Evolutionary conservation across 371 early-diverging fungal species (phyloP).

Genomic region (Entomophthora muscae): DNA sequence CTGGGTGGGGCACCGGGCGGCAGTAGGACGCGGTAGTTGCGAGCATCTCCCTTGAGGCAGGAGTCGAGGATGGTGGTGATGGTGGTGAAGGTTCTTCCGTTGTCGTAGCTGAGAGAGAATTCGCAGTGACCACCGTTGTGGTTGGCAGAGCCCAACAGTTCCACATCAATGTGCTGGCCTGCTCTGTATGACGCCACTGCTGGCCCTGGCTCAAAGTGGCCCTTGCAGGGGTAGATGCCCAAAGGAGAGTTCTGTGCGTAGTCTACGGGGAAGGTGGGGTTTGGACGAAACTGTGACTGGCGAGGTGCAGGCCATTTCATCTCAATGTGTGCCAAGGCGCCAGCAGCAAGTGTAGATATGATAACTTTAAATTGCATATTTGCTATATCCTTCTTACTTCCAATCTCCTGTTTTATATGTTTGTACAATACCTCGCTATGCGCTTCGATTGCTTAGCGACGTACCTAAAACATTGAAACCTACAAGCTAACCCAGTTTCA

Average conservation of each 20-base stretch:
- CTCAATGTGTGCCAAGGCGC: background rate
- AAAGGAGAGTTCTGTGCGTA: background rate
- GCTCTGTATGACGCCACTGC: constrained; percentile 8
- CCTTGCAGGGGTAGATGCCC: constrained; percentile 1
- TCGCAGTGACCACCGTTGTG: constrained; percentile 11
- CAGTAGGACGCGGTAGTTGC: constrained; percentile 17
- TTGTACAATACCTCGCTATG: too few species aligned
- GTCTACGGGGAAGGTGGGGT: background rate
- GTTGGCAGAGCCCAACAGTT: constrained; percentile 2
- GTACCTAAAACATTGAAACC: too few species aligned
- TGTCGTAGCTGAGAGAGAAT: constrained; percentile 7
- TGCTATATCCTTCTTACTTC: too few species aligned
- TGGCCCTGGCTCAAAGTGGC: background rate
- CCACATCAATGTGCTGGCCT: constrained; percentile 16
- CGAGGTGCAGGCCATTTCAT: background rate
- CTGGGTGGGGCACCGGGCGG: constrained; percentile 21
- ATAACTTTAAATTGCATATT: background rate
- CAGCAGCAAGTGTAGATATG: background rate
- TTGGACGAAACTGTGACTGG: background rate
- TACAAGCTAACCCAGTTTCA: too few species aligned
- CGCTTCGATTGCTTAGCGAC: too few species aligned
- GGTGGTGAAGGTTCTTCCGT: constrained; percentile 14
- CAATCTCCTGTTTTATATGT: too few species aligned
- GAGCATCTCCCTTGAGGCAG: constrained; percentile 1
- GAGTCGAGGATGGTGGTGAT: background rate